Percentiles rank a stretch among this genome's conserved stretches.
phyloP scores from a whole-genome alignment of 73 alveolate genomes.

The Uronychia binucleata region DNA sequence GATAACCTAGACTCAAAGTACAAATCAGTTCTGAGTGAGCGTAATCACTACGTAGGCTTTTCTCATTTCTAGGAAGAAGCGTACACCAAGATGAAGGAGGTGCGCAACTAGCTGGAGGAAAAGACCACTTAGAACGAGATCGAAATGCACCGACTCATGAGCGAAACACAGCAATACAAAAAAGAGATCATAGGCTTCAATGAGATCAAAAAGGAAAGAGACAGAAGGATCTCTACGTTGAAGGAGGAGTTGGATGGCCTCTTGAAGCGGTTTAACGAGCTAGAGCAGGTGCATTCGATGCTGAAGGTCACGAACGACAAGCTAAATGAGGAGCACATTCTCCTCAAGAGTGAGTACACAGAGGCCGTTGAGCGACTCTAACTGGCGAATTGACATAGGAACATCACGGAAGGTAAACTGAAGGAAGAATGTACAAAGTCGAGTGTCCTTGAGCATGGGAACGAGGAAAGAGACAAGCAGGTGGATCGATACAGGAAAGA shows the following conservation, averaged over 20 bases:
- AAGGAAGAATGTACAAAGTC: constrained; percentile 6
- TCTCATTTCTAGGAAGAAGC: neutral
- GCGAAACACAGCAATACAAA: constrained; percentile 18
- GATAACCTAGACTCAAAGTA: neutral
- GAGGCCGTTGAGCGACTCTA: constrained; percentile 16
- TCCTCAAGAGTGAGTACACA: constrained; percentile 17
- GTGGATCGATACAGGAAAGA: constrained; percentile 35
- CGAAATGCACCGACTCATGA: neutral
- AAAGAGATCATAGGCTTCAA: constrained; percentile 27
- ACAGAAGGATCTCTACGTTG: neutral
- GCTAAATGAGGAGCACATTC: constrained; percentile 16
- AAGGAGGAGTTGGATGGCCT: neutral
- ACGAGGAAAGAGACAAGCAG: constrained; percentile 28
- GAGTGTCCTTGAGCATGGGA: neutral
- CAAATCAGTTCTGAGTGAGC: neutral
- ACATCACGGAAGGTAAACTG: constrained; percentile 28
- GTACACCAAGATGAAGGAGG: neutral
- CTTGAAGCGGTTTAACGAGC: neutral
- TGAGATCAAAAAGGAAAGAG: constrained; percentile 30
- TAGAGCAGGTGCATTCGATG: constrained; percentile 15
- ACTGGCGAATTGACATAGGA: constrained; percentile 24
- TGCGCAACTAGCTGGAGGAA: neutral
- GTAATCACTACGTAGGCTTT: neutral
- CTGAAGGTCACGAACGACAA: constrained; percentile 25
- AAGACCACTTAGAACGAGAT: neutral